Evolutionary conservation across 352 stramenopile species (phyloP).

Genomic region (Phytophthora melonis): DNA sequence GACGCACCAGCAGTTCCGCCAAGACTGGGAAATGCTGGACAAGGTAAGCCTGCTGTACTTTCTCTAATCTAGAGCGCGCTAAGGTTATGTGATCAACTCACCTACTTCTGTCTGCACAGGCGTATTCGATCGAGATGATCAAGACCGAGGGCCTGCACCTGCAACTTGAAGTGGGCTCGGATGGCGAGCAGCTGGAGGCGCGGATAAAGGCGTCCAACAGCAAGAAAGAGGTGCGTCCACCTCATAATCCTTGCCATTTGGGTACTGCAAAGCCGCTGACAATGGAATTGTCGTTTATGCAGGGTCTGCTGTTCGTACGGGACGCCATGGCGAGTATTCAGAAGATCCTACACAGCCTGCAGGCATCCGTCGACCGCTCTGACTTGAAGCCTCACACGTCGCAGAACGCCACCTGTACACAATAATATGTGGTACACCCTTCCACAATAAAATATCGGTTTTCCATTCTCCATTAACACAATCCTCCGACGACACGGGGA

Average conservation of each 20-base stretch:
- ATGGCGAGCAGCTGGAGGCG: constrained; percentile 27
- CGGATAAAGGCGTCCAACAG: constrained; percentile 31
- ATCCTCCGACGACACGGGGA: constrained; percentile 36
- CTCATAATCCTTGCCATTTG: background rate
- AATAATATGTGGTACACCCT: constrained; percentile 13
- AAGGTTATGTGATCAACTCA: background rate
- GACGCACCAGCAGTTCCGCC: constrained; percentile 56
- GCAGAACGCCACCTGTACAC: constrained; percentile 19
- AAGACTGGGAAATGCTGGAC: constrained; percentile 76
- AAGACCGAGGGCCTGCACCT: constrained; percentile 56
- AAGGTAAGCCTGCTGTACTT: constrained; percentile 41
- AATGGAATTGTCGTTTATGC: background rate
- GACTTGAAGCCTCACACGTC: constrained; percentile 38
- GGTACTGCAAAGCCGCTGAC: background rate
- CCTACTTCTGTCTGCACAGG: constrained; percentile 30
- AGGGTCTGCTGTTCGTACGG: constrained; percentile 55
- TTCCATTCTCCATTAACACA: constrained; percentile 16
- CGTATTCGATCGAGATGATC: constrained; percentile 62
- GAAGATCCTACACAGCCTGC: constrained; percentile 55
- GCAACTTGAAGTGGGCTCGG: constrained; percentile 39
- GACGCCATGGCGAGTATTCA: constrained; percentile 56
- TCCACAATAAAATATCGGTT: constrained; percentile 9
- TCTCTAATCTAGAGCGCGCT: background rate
- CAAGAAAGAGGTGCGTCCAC: constrained; percentile 50
- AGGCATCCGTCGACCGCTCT: constrained; percentile 50